Evolutionary conservation across 371 early-diverging fungal genomes (phyloP).

Genomic region (Chytridiales sp.): DNA sequence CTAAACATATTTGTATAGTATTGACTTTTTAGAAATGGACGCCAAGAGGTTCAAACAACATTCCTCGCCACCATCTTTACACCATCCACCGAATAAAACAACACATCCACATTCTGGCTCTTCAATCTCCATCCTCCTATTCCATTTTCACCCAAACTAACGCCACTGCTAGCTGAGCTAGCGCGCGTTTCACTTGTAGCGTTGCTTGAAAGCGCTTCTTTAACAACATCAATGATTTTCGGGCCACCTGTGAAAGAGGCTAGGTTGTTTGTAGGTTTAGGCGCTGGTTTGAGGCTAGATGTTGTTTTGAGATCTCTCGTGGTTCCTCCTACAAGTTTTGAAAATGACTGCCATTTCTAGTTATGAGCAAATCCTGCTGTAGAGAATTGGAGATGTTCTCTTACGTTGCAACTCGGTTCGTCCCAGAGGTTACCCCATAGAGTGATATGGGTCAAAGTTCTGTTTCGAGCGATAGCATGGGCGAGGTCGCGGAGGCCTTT

Average conservation of each 20-base stretch:
- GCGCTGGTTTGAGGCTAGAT: too few species aligned
- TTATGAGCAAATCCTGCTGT: too few species aligned
- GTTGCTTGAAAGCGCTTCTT: not conserved
- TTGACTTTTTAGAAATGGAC: too few species aligned
- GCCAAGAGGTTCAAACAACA: too few species aligned
- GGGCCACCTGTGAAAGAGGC: conserved; percentile 34
- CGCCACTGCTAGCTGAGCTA: not conserved
- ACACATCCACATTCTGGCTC: conserved; percentile 23
- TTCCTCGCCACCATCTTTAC: conserved; percentile 25
- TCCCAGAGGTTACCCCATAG: conserved; percentile 53
- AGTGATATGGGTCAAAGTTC: conserved; percentile 22
- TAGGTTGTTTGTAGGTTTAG: conserved; percentile 31
- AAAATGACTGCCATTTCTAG: too few species aligned
- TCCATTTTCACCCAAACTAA: not conserved
- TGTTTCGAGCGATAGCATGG: conserved; percentile 31
- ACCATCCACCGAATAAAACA: conserved; percentile 35
- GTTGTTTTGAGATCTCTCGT: too few species aligned
- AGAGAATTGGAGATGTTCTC: conserved; percentile 4
- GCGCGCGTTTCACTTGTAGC: not conserved
- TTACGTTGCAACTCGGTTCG: conserved; percentile 42
- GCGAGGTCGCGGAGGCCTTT: conserved; percentile 39
- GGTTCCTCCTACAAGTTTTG: too few species aligned
- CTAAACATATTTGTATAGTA: too few species aligned
- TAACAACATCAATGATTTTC: not conserved
- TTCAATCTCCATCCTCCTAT: conserved; percentile 7